Conservation (phyloP, 2,329 filamentous ascomycete genomes). For the Aureobasidium sp. region DNA sequence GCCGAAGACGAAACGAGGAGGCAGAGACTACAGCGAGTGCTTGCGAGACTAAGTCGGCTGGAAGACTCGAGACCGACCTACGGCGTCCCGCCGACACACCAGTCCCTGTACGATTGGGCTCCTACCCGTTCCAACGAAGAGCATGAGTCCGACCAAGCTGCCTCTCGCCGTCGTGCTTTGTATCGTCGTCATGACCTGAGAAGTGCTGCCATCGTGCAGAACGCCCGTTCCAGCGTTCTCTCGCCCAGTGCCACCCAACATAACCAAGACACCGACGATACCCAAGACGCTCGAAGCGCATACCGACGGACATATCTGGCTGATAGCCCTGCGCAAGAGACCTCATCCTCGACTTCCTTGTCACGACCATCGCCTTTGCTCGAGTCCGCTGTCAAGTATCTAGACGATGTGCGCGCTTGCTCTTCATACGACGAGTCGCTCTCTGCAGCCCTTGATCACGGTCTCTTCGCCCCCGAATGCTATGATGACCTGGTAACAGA, state of each 20-base stretch:
- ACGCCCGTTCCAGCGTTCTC: constrained; percentile 22
- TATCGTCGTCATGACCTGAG: constrained; percentile 27
- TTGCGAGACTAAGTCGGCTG: constrained; percentile 39
- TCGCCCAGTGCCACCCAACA: constrained; percentile 29
- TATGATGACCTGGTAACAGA: constrained; percentile 54
- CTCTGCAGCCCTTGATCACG: constrained; percentile 45
- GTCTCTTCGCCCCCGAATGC: constrained; percentile 47
- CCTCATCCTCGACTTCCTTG: not conserved
- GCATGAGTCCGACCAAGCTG: constrained; percentile 30
- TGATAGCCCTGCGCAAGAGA: constrained; percentile 24
- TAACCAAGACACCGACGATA: constrained; percentile 19
- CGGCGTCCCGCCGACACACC: constrained; percentile 44
- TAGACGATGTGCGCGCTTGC: constrained; percentile 51
- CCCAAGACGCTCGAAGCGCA: constrained; percentile 20
- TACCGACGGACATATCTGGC: constrained; percentile 30
- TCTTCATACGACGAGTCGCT: constrained; percentile 49
- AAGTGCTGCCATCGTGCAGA: constrained; percentile 27
- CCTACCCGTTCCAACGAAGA: constrained; percentile 38
- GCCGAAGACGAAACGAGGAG: constrained; percentile 34
- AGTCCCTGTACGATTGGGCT: constrained; percentile 56
- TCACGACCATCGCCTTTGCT: constrained; percentile 32
- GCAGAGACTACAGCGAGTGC: constrained; percentile 38
- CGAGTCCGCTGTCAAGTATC: constrained; percentile 55
- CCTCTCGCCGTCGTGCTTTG: constrained; percentile 33
- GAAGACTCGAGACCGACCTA: constrained; percentile 41